Evolutionary conservation across 352 stramenopile species (phyloP).

Genomic region (Globisporangium orthogonon): DNA sequence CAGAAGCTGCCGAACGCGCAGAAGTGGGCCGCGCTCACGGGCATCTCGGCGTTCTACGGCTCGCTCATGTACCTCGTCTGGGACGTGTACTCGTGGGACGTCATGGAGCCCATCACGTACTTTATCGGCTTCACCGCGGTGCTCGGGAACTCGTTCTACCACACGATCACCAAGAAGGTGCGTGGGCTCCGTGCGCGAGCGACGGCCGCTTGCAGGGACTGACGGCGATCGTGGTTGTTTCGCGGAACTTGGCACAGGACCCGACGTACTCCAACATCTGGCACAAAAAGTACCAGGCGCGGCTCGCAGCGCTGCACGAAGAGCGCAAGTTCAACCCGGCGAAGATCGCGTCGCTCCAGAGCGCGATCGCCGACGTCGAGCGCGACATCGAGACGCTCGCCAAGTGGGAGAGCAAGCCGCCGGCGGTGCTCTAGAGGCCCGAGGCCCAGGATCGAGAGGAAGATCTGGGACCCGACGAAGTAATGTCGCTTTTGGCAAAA

Average conservation of each 20-base stretch:
- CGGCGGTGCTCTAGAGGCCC: background rate
- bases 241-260: slow-evolving; percentile 21
- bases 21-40: slow-evolving; percentile 62
- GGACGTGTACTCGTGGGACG: slow-evolving; percentile 86
- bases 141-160: slow-evolving; percentile 77
- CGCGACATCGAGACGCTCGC: slow-evolving; percentile 54
- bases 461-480: too few species aligned
- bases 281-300: slow-evolving; percentile 56
- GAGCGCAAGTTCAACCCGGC: slow-evolving; percentile 45
- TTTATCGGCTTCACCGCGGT: slow-evolving; percentile 87
- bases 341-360: slow-evolving; percentile 36
- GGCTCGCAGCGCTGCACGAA: slow-evolving; percentile 33
- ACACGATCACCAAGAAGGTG: slow-evolving; percentile 68
- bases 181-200: background rate
- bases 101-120: slow-evolving; percentile 89
- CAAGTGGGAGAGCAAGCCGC: slow-evolving; percentile 38
- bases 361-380: slow-evolving; percentile 44
- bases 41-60: slow-evolving; percentile 63
- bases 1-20: slow-evolving; percentile 54
- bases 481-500: too few species aligned
- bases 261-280: slow-evolving; percentile 82
- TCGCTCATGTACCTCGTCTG: slow-evolving; percentile 76
- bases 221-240: too few species aligned
- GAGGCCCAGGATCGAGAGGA: background rate
- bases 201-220: too few species aligned